A percentile compares a stretch with the other conserved stretches of the same genome.
Conservation (phyloP, 2,329 filamentous ascomycete species). For the Neopestalotiopsis sp. region DNA sequence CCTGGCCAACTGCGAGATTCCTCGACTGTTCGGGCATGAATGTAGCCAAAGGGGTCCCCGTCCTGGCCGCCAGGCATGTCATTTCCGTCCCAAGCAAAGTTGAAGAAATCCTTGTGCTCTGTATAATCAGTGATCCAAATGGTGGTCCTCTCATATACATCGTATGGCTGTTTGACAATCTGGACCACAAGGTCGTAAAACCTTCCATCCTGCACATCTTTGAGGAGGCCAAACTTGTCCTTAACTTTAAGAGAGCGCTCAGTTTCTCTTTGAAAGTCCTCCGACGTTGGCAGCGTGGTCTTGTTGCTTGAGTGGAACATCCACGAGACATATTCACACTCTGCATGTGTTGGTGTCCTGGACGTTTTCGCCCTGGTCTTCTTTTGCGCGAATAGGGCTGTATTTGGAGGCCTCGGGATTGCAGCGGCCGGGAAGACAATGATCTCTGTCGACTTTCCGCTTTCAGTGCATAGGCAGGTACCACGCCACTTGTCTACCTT, state of each 20-base stretch:
- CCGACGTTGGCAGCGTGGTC: constrained; percentile 44
- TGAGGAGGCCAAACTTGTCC: constrained; percentile 68
- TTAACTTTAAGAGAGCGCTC: constrained; percentile 48
- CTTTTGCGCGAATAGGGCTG: constrained; percentile 41
- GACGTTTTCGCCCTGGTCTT: constrained; percentile 22
- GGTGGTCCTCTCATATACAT: constrained; percentile 51
- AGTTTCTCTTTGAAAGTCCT: constrained; percentile 48
- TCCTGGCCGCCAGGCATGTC: constrained; percentile 43
- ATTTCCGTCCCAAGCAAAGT: constrained; percentile 45
- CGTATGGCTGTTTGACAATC: constrained; percentile 62
- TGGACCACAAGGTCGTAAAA: constrained; percentile 77
- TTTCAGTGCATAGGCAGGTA: constrained; percentile 47
- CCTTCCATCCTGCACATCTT: constrained; percentile 59
- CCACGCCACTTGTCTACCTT: constrained; percentile 49
- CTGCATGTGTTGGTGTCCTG: constrained; percentile 31
- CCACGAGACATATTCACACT: constrained; percentile 52
- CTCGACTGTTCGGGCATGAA: constrained; percentile 34
- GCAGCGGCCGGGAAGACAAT: constrained; percentile 47
- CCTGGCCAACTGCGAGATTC: constrained; percentile 65
- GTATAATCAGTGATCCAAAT: constrained; percentile 88
- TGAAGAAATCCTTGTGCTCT: constrained; percentile 67
- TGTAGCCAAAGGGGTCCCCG: constrained; percentile 64
- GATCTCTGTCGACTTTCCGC: constrained; percentile 48
- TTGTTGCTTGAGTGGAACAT: constrained; percentile 54
- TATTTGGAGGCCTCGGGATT: constrained; percentile 46